A percentile compares a stretch with the other conserved stretches of the same genome.
These are phyloP conservation scores for Pichia kudriavzevii DNA, from an alignment of 1,139 yeast species.

Conservation along the genomic window DNA sequence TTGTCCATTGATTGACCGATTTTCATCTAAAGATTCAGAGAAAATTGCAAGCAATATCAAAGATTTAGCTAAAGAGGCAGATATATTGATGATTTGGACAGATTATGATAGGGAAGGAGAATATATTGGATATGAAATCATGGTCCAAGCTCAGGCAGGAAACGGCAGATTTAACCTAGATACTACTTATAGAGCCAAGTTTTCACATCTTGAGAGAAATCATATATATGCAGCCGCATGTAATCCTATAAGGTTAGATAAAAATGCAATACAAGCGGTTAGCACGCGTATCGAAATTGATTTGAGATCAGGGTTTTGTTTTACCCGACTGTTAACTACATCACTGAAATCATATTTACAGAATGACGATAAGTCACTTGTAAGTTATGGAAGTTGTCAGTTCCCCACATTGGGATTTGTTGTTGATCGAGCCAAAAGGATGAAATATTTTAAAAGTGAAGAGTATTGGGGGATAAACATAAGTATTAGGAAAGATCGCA, in stretches of 20 bases:
- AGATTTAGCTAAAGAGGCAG: conserved; percentile 53
- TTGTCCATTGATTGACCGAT: conserved; percentile 49
- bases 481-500: conserved; percentile 37
- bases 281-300: conserved; percentile 82
- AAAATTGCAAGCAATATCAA: conserved; percentile 65
- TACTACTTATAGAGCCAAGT: conserved; percentile 63
- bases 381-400: conserved; percentile 92
- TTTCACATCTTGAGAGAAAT: conserved; percentile 74
- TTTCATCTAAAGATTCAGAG: conserved; percentile 34
- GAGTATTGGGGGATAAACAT: conserved; percentile 70
- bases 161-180: conserved; percentile 42
- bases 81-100: conserved; percentile 86
- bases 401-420: conserved; percentile 96
- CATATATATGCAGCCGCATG: conserved; percentile 75
- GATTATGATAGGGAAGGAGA: conserved; percentile 99
- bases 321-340: conserved; percentile 69
- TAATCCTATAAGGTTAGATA: conserved; percentile 56
- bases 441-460: conserved; percentile 64
- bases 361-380: conserved; percentile 18
- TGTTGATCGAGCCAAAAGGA: conserved; percentile 84
- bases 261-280: conserved; percentile 75
- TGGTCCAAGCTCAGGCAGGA: conserved; percentile 53
- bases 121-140: conserved; percentile 83
- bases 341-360: conserved; percentile 31
- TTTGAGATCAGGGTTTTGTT: conserved; percentile 80